Evolutionary conservation across 164 flowering plant species (phyloP).

Genomic region (Liquidambar formosana): DNA sequence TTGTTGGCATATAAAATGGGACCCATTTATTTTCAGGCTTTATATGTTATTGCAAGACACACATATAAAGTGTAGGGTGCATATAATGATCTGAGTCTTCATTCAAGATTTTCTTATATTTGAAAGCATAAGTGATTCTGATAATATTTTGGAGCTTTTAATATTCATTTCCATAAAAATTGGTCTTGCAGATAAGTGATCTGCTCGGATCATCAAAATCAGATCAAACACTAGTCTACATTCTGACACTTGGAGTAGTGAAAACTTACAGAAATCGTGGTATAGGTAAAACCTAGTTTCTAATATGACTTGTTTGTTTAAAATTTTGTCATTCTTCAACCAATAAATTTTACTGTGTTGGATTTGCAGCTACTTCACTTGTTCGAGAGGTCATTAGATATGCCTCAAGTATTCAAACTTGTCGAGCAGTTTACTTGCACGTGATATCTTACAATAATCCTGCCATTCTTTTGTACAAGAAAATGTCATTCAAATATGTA

Average conservation of each 20-base stretch:
- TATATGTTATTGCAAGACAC: neutral
- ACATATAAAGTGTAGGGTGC: neutral
- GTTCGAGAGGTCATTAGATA: constrained; percentile 79
- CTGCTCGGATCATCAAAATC: constrained; percentile 52
- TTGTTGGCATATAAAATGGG: neutral
- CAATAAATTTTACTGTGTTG: constrained; percentile 12
- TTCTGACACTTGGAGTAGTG: constrained; percentile 89
- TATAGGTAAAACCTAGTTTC: constrained; percentile 53
- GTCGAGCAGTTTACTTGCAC: constrained; percentile 90
- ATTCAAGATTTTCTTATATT: too few species aligned
- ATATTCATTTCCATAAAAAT: neutral
- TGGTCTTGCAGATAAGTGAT: constrained; percentile 69
- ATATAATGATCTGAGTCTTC: neutral
- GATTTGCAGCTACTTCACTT: constrained; percentile 69
- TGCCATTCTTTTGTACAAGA: constrained; percentile 81
- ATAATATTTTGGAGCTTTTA: too few species aligned
- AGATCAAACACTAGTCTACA: constrained; percentile 75
- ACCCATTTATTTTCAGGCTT: neutral
- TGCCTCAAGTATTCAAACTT: constrained; percentile 61
- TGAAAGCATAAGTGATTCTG: too few species aligned
- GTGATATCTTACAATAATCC: constrained; percentile 85
- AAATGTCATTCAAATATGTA: constrained; percentile 80
- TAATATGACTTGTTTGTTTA: neutral
- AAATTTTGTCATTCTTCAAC: constrained; percentile 1
- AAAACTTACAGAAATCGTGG: constrained; percentile 82